These are phyloP conservation scores for Fusarium sp. DNA, from an alignment of 2,329 filamentous ascomycete genomes.

Conservation along the genomic window DNA sequence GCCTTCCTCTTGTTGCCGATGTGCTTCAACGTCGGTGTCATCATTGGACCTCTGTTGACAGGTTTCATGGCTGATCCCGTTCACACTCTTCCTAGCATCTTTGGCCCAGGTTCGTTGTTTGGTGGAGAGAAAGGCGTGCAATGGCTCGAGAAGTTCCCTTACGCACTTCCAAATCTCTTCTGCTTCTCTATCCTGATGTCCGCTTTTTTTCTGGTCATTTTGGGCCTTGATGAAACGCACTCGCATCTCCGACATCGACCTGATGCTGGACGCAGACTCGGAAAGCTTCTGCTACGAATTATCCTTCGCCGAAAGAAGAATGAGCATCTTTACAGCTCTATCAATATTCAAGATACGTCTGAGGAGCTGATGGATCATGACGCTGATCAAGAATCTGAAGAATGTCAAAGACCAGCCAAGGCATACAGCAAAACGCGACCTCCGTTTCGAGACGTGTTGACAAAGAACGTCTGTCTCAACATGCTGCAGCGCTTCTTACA, in stretches of 20 bases:
- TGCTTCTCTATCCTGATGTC: constrained; percentile 61
- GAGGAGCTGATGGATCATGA: background rate
- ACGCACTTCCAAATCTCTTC: constrained; percentile 66
- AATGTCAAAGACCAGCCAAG: background rate
- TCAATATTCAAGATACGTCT: background rate
- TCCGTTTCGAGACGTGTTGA: constrained; percentile 67
- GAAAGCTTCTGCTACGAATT: background rate
- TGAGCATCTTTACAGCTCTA: background rate
- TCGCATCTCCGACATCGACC: background rate
- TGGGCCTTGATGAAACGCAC: constrained; percentile 65
- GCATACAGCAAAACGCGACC: constrained; percentile 60
- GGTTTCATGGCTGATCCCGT: constrained; percentile 76
- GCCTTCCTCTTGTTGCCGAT: constrained; percentile 83
- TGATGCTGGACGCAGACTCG: background rate
- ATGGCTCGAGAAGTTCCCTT: constrained; percentile 57
- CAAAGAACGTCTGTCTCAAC: constrained; percentile 64
- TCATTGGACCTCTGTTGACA: constrained; percentile 76
- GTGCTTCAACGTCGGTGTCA: constrained; percentile 77
- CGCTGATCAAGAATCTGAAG: background rate
- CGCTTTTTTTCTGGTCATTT: constrained; percentile 59
- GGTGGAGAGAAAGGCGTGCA: background rate
- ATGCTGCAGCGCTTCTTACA: constrained; percentile 76
- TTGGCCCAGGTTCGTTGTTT: constrained; percentile 61
- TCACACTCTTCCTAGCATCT: constrained; percentile 65
- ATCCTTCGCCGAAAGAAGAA: background rate